Evolutionary conservation across 2,329 filamentous ascomycete species (phyloP), one percentile per base, ranked within the genome.

Genomic region (Aspergillus sp.): DNA sequence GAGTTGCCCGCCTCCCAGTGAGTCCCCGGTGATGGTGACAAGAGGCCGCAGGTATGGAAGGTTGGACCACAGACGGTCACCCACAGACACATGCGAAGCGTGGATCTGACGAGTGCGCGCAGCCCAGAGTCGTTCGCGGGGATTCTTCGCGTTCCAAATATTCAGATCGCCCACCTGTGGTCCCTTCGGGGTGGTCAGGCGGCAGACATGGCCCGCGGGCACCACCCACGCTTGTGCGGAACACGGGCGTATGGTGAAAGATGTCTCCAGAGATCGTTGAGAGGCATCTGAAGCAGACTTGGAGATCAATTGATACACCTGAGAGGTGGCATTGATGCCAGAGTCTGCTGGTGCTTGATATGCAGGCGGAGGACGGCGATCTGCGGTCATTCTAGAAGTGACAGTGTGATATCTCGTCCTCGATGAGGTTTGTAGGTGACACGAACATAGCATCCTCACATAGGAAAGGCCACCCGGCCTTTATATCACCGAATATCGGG

Each of bases 161-260:
- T 95, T 95, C 16, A 94, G 75, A 63, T 94, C 90, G 49, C 89
- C 88, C 45, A 95, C 89, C 73, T 95, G 90, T 0, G 90, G 84
- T 0, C 90, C 90, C 50, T 86, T 76, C 0, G 88, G 88, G 0
- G 89, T 93, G 52, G 84, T 88, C 56, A 95, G 85, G 13, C 85
- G 83, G 55, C 89, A 82, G 52, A 94, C 81, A 45, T 80, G 80
- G 3, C 88, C 88, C 1, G 83, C 82, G 0, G 83, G 80, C 0
- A 88, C 88, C 45, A 81, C 78, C 87, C 88, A 94, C 1, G 89
- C 88, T 54, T 78, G 78, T 1, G 87, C 90, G 2, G 86, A 89
- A 31, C 89, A 84, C 25, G 91, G 88, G 0, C 88, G 86, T 23
- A 94, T 76, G 2, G 81, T 81, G 58, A 88, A 87, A 5, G 81